These are phyloP conservation scores for Lanmaoa pseudosensibilis DNA, from an alignment of 768 basidiomycete species.

Conservation along the genomic window DNA sequence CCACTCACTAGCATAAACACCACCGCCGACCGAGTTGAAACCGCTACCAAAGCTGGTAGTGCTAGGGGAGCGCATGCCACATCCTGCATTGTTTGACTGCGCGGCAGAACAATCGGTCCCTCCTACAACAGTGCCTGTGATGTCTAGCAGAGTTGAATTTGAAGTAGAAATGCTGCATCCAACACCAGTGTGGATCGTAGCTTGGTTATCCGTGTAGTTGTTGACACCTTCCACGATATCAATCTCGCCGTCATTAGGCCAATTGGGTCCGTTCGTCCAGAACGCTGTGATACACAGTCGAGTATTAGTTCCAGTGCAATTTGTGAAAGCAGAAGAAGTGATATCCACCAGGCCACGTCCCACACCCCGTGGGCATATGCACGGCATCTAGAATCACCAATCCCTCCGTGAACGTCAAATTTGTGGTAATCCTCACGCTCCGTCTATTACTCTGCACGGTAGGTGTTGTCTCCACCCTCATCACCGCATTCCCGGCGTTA, in stretches of 20 bases:
- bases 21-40: slow-evolving; percentile 84
- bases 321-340: not conserved
- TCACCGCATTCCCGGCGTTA: slow-evolving; percentile 70
- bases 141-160: slow-evolving; percentile 46
- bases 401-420: slow-evolving; percentile 57
- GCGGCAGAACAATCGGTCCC: slow-evolving; percentile 71
- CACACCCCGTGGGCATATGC: slow-evolving; percentile 91
- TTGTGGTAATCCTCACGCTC: slow-evolving; percentile 76
- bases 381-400: slow-evolving; percentile 80
- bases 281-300: slow-evolving; percentile 33
- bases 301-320: not conserved
- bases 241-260: slow-evolving; percentile 63
- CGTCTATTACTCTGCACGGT: slow-evolving; percentile 65
- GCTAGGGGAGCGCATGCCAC: slow-evolving; percentile 66
- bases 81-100: slow-evolving; percentile 76
- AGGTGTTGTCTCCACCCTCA: slow-evolving; percentile 86
- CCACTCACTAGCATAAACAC: slow-evolving; percentile 84
- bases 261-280: slow-evolving; percentile 51
- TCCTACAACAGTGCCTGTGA: slow-evolving; percentile 64
- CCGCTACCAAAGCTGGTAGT: slow-evolving; percentile 74
- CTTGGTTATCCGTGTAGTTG: slow-evolving; percentile 78
- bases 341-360: slow-evolving; percentile 67
- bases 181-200: slow-evolving; percentile 73
- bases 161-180: slow-evolving; percentile 65
- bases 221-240: slow-evolving; percentile 85